phyloP scores from a whole-genome alignment of 2,329 filamentous ascomycete species.

The Alternaria arbusti region DNA sequence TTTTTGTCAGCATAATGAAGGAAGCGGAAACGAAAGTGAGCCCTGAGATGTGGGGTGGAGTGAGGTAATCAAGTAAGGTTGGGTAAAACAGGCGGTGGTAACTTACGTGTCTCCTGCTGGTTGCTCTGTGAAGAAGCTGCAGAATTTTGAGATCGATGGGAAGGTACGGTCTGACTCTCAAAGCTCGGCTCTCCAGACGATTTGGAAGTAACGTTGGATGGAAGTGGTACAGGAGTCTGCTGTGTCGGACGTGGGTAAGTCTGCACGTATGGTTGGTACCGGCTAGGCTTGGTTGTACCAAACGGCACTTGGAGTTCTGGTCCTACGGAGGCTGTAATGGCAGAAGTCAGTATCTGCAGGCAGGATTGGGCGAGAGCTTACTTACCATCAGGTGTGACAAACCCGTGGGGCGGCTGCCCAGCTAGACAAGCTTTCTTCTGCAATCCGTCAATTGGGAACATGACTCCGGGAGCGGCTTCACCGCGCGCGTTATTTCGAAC shows the following conservation, averaged over 20 bases:
- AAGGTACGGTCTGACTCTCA: neutral
- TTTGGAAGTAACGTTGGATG: neutral
- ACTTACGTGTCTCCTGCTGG: neutral
- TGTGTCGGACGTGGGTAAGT: neutral
- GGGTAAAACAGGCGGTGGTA: neutral
- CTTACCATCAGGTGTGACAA: constrained; percentile 1
- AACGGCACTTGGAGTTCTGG: constrained; percentile 10
- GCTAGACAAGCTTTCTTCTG: neutral
- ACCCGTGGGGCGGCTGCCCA: neutral
- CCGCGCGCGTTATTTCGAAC: constrained; percentile 28
- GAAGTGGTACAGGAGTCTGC: constrained; percentile 1
- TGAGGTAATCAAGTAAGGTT: neutral
- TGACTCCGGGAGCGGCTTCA: constrained; percentile 15
- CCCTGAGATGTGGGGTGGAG: neutral
- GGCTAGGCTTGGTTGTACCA: neutral
- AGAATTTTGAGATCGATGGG: neutral
- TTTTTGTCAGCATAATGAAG: neutral
- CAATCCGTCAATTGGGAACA: constrained; percentile 4
- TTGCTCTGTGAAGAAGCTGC: neutral
- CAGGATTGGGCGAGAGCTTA: neutral
- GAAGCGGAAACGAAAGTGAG: neutral
- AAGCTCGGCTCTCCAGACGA: neutral
- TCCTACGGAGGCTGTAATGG: neutral
- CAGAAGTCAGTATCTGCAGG: neutral
- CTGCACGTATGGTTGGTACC: neutral